Evolutionary conservation across 139 green algal species (phyloP), one percentile per base, ranked within the genome.

Genomic region (Coccomyxa sp.): DNA sequence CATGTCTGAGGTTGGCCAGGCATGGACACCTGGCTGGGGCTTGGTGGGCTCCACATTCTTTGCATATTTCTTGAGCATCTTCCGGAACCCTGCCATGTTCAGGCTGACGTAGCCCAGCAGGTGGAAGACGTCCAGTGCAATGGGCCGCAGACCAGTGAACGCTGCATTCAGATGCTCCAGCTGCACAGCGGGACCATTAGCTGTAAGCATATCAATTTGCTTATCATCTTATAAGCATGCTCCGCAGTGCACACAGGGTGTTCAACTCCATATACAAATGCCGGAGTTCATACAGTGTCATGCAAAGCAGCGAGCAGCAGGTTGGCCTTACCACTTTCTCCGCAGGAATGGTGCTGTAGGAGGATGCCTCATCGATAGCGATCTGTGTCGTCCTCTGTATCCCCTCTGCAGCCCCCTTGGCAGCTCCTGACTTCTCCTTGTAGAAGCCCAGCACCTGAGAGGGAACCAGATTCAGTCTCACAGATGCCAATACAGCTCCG

Each of bases 31-130:
- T 36, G 64, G 64, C 64, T 38, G 29, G 12, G 64, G 64, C 69
- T 79, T 70, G 0, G 36, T 77, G 27, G 79, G 68, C 35, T 81
- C 75, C 50, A 81, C 69, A 70, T 81, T 58, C 50, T 84, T 84
- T 16, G 75, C 80, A 75, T 75, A 81, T 70, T 89, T 89, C 74
- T 89, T 89, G 34, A 89, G 41, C 40, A 85, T 89, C 70, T 89
- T 89, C 27, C 84, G 78, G 22, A 89, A 39, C 38, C 54, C 84
- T 29, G 73, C 68, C 76, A 87, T 85, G 76, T 89, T 89, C 71
- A 89, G 83, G 34, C 68, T 78, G 72, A 89, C 80, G 50, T 75
- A 89, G 33, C 74, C 73, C 37, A 87, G 74, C 55, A 87, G 54
- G 40, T 84, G 27, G 22, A 41, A 70, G 29, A 86, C 71, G 14